A percentile compares a stretch with the other conserved stretches of the same genome.
These are phyloP conservation scores for Coemansia sp. DNA, from an alignment of 192 early-diverging fungal species.

Conservation along the genomic window DNA sequence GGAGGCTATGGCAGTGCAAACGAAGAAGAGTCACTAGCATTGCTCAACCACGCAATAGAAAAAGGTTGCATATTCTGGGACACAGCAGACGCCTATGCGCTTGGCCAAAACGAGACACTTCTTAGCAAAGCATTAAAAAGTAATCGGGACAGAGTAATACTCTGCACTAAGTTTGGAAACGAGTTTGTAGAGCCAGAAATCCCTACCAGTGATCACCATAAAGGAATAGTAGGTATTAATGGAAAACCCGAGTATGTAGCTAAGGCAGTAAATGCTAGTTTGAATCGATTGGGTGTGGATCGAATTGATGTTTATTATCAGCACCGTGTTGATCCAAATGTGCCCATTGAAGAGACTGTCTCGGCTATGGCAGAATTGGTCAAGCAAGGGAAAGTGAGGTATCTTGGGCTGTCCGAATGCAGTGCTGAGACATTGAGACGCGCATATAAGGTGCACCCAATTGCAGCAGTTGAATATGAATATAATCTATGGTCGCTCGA, in stretches of 20 bases:
- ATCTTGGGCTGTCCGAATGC: conserved; percentile 62
- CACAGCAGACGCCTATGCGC: conserved; percentile 59
- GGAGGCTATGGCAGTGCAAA: conserved; percentile 38
- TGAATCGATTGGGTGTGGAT: conserved; percentile 57
- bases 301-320: conserved; percentile 65
- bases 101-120: conserved; percentile 59
- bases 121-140: conserved; percentile 53
- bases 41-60: conserved; percentile 55
- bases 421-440: conserved; percentile 60
- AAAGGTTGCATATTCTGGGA: conserved; percentile 60
- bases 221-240: conserved; percentile 19
- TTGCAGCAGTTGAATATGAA: conserved; percentile 54
- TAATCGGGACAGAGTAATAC: conserved; percentile 55
- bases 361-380: conserved; percentile 62
- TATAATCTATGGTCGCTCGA: conserved; percentile 59
- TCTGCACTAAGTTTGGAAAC: conserved; percentile 65
- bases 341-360: conserved; percentile 66
- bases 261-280: conserved; percentile 38
- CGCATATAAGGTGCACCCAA: conserved; percentile 67
- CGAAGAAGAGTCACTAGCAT: conserved; percentile 37
- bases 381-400: conserved; percentile 64
- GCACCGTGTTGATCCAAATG: conserved; percentile 61
- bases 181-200: conserved; percentile 5
- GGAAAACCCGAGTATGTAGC: conserved; percentile 57
- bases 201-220: conserved; percentile 24